Conservation (phyloP, 2,329 filamentous ascomycete species). For the Ophiocordyceps sinensis region DNA sequence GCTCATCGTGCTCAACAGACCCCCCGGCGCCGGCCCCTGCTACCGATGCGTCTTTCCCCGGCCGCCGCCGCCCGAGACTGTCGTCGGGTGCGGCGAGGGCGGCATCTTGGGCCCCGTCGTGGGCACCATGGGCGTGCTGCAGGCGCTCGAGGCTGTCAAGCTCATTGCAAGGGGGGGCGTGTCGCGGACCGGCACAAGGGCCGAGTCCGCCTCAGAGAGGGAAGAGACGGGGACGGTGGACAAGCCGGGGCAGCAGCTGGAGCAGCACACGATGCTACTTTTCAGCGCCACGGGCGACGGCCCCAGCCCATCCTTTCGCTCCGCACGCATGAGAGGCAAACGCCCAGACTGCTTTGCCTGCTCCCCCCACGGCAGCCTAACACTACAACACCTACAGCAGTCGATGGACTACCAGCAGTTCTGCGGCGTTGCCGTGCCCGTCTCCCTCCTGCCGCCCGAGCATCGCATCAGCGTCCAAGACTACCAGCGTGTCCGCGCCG, state of each 20-base stretch:
- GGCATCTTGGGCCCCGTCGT: conserved; percentile 89
- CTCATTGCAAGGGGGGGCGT: conserved; percentile 37
- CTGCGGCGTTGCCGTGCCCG: conserved; percentile 49
- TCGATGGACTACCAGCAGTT: conserved; percentile 75
- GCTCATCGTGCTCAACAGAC: conserved; percentile 75
- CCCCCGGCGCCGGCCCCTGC: conserved; percentile 64
- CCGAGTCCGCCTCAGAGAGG: too few species aligned
- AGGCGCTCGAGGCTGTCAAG: conserved; percentile 81
- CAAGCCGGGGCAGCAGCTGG: conserved; percentile 5
- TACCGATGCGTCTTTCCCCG: conserved; percentile 88
- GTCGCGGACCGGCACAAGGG: too few species aligned
- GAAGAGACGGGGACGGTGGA: conserved; percentile 9
- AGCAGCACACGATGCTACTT: conserved; percentile 25
- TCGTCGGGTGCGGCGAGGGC: conserved; percentile 81
- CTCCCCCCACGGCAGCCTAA: conserved; percentile 43
- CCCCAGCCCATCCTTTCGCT: conserved; percentile 42
- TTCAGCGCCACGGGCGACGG: conserved; percentile 29
- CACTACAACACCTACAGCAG: conserved; percentile 42
- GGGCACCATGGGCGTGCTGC: conserved; percentile 81
- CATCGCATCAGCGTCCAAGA: conserved; percentile 54
- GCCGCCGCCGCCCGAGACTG: conserved; percentile 69
- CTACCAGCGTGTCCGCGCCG: conserved; percentile 27
- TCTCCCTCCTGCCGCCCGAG: conserved; percentile 41
- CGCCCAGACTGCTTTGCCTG: conserved; percentile 65
- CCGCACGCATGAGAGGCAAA: conserved; percentile 56